These are phyloP conservation scores for Tilletia caries DNA, from an alignment of 1,284 basidiomycete species.

Conservation along the genomic window DNA sequence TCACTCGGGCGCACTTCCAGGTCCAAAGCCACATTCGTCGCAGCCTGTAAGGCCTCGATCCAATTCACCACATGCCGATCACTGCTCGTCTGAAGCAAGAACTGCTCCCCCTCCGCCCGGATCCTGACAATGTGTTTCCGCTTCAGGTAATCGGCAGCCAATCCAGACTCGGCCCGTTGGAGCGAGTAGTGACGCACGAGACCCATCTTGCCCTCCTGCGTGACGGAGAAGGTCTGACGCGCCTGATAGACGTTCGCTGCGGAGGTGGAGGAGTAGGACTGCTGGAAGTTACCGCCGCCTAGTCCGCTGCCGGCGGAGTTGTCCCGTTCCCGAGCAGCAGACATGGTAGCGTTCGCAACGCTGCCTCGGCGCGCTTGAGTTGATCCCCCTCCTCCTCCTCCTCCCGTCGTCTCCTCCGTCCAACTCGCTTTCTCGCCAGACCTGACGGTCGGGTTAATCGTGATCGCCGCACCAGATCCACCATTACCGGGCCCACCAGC, in stretches of 20 bases:
- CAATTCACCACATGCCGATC: slow-evolving; percentile 83
- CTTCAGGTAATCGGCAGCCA: slow-evolving; percentile 93
- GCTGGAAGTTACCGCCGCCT: neutral
- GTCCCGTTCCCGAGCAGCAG: neutral
- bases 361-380: neutral
- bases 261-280: neutral
- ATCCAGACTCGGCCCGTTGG: slow-evolving; percentile 83
- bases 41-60: slow-evolving; percentile 94
- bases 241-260: neutral
- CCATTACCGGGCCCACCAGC: no score
- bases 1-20: slow-evolving; percentile 70
- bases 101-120: slow-evolving; percentile 90
- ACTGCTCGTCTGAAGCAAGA: slow-evolving; percentile 83
- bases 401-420: neutral
- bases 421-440: slow-evolving; percentile 3
- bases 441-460: neutral
- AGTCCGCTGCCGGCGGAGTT: neutral
- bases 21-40: slow-evolving; percentile 87
- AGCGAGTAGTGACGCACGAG: slow-evolving; percentile 70
- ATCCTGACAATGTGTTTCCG: slow-evolving; percentile 91
- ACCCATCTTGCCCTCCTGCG: slow-evolving; percentile 6
- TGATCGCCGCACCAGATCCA: neutral
- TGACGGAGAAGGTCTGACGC: slow-evolving; percentile 1
- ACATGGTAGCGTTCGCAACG: neutral
- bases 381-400: neutral